Evolutionary conservation across 2,329 filamentous ascomycete species (phyloP).

Genomic region (Sclerotinia borealis): DNA sequence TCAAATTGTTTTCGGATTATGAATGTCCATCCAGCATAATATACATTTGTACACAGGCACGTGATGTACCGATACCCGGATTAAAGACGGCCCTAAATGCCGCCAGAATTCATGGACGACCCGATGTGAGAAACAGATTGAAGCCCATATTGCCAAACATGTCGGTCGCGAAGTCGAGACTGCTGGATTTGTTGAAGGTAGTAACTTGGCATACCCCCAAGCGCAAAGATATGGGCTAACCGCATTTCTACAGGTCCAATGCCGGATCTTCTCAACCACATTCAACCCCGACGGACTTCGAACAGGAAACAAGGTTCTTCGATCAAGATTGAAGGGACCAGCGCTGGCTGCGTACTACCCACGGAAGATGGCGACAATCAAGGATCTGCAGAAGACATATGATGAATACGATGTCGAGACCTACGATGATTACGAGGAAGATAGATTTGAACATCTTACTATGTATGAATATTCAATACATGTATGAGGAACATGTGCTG

Average conservation of each 20-base stretch:
- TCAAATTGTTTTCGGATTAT: no score
- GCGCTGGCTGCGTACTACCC: conserved; percentile 85
- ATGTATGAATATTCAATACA: conserved; percentile 34
- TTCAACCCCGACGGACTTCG: conserved; percentile 82
- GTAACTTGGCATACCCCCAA: not conserved
- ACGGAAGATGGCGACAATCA: conserved; percentile 53
- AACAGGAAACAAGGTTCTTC: conserved; percentile 85
- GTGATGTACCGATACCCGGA: not conserved
- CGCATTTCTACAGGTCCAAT: conserved; percentile 62
- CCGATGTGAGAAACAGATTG: not conserved
- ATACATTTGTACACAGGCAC: not conserved
- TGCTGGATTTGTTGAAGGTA: conserved; percentile 76
- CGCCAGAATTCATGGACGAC: not conserved
- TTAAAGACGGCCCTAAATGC: not conserved
- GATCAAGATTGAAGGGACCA: conserved; percentile 81
- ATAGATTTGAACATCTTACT: conserved; percentile 48
- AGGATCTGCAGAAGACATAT: conserved; percentile 61
- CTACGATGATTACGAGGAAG: conserved; percentile 70
- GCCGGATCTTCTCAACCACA: conserved; percentile 82
- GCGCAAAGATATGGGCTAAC: not conserved
- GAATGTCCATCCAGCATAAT: not conserved
- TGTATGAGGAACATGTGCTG: conserved; percentile 52
- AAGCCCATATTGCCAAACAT: conserved; percentile 39
- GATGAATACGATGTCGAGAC: conserved; percentile 37
- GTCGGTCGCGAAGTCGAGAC: conserved; percentile 54